Conservation (phyloP, 2,329 filamentous ascomycete genomes). For the Ophiostoma montium region DNA sequence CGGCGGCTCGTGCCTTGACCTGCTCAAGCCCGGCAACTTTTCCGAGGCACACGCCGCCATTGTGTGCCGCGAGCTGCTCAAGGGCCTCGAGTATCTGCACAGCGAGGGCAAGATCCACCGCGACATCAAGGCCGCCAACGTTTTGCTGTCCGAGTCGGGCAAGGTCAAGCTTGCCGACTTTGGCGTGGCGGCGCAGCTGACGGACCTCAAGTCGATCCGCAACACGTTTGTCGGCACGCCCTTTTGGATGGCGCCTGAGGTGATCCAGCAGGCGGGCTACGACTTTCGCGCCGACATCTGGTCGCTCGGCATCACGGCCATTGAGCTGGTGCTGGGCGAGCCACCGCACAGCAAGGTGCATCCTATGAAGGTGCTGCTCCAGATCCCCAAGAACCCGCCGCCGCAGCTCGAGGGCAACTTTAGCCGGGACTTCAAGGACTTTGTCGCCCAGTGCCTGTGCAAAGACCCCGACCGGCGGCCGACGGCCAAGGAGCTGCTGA, state of each 20-base stretch:
- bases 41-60: constrained; percentile 85
- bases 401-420: constrained; percentile 76
- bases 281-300: constrained; percentile 91
- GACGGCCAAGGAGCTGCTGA: constrained; percentile 72
- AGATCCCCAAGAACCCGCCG: constrained; percentile 78
- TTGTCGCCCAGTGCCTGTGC: constrained; percentile 75
- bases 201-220: constrained; percentile 92
- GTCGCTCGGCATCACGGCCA: constrained; percentile 83
- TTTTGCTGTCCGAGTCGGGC: constrained; percentile 78
- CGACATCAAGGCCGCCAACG: constrained; percentile 93
- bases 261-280: constrained; percentile 71
- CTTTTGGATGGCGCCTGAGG: constrained; percentile 94
- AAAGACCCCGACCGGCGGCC: constrained; percentile 81
- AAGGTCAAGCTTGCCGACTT: constrained; percentile 96
- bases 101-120: constrained; percentile 90
- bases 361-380: constrained; percentile 86
- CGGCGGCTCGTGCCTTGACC: constrained; percentile 84
- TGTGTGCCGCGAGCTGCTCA: constrained; percentile 79
- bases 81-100: constrained; percentile 86
- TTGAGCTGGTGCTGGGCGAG: constrained; percentile 78
- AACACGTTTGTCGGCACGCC: constrained; percentile 97
- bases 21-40: constrained; percentile 84
- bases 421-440: constrained; percentile 87
- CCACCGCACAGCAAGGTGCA: constrained; percentile 77
- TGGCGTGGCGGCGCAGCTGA: constrained; percentile 89